phyloP scores from a whole-genome alignment of 1,284 basidiomycete species.

The Leccinum fallax region DNA sequence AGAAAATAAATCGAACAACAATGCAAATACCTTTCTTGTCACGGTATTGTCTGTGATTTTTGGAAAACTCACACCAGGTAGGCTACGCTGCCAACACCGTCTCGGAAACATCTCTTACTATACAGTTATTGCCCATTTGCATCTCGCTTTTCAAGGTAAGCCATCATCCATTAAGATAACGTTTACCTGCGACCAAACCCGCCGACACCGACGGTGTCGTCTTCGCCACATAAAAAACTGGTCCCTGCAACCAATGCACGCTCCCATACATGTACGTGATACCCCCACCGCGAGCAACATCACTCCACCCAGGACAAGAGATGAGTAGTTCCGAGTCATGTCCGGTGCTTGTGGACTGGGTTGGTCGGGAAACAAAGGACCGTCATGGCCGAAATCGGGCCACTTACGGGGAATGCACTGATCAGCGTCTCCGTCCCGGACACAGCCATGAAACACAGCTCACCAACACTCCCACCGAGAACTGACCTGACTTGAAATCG shows the following conservation, averaged over 20 bases:
- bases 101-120: not conserved
- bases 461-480: not conserved
- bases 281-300: not conserved
- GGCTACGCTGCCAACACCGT: too few relatives aligned
- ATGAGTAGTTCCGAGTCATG: too few relatives aligned
- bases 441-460: not conserved
- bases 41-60: not conserved
- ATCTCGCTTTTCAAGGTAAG: not conserved
- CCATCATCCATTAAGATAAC: not conserved
- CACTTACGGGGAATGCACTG: not conserved
- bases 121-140: not conserved
- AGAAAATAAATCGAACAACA: too few relatives aligned
- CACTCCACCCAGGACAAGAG: too few relatives aligned
- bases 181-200: not conserved
- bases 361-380: not conserved
- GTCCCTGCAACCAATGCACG: not conserved
- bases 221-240: not conserved
- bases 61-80: not conserved
- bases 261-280: not conserved
- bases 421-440: not conserved
- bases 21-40: too few relatives aligned
- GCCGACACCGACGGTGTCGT: not conserved
- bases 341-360: too few relatives aligned
- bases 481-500: not conserved
- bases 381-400: not conserved